Base-by-base conservation (phyloP, 1,284 basidiomycete genomes). In the Violaceomyces palustris region DNA sequence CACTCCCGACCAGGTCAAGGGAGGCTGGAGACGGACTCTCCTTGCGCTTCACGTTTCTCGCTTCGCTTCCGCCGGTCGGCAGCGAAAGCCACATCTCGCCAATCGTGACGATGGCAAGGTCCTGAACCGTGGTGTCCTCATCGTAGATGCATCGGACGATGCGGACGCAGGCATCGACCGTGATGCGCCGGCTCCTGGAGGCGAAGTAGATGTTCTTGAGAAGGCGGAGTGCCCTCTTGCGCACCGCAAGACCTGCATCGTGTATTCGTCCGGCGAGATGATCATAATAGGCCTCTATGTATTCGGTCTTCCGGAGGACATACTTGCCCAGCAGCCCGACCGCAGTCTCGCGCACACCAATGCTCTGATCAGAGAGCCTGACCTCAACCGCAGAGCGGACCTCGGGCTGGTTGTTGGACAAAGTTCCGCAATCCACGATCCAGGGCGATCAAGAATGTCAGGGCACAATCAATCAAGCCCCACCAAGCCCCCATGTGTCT, bases 291-390 rank as follows among this genome's bases (percentile, higher is more conserved):
- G 87, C 82, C 3, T 81, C 80, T 0, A 88, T 87, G 21, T 94
- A 82, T 45, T 85, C 82, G 0, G 88, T 87, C 3, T 85, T 84
- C 46, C 88, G 84, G 21, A 92, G 82, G 75, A 97, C 84, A 68
- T 96, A 94, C 75, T 89, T 93, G 22, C 93, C 91, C 47, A 98
- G 87, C 36, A 98, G 78, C 53, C 94, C 91, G 7, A 98, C 87
- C 5, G 93, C 90, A 5, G 89, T 88, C 73, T 99, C 94, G 26
- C 93, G 85, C 15, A 98, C 94, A 21, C 86, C 85, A 1, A 92
- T 84, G 0, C 92, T 96, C 45, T 81, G 84, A 66, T 99, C 93
- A 3, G 86, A 77, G 15, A 98, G 79, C 66, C 93, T 87, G 18
- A 82, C 83, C 74, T 94, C 89, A 54, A 99, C 89, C 0, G 87